These are phyloP conservation scores for Zygoascus ofunaensis DNA, from an alignment of 805 yeast genomes.

Conservation along the genomic window DNA sequence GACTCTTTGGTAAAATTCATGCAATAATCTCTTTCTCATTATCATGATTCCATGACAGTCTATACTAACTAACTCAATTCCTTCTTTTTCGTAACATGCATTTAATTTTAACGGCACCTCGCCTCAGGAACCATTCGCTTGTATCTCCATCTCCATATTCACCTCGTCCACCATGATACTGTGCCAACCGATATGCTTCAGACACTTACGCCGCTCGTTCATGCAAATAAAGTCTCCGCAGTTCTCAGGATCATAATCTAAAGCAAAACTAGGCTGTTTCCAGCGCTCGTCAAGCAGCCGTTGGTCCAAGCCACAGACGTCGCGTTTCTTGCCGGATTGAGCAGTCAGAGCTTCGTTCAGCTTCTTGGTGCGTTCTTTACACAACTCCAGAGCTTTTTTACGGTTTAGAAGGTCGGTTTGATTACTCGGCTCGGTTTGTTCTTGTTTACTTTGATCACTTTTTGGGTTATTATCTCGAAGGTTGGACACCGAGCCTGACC, in stretches of 20 bases:
- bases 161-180: conserved; percentile 12
- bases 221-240: conserved; percentile 13
- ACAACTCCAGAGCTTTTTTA: conserved; percentile 10
- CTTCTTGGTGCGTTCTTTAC: conserved; percentile 18
- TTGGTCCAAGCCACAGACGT: conserved; percentile 19
- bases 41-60: too few species aligned
- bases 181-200: conserved; percentile 18
- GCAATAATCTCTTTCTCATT: too few species aligned
- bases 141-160: too few species aligned
- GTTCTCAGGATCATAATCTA: not conserved
- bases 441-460: not conserved
- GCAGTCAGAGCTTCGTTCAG: conserved; percentile 18
- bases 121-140: too few species aligned
- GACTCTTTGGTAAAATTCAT: too few species aligned
- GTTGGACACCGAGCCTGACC: not conserved
- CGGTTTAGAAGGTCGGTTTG: conserved; percentile 6
- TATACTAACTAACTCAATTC: too few species aligned
- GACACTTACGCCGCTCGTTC: conserved; percentile 18
- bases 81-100: too few species aligned
- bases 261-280: not conserved
- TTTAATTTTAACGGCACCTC: too few species aligned
- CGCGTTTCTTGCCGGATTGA: conserved; percentile 17
- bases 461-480: not conserved
- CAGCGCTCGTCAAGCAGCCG: conserved; percentile 9
- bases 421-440: not conserved